Conservation (phyloP, 2,329 filamentous ascomycete species). For the Fusarium sp. region DNA sequence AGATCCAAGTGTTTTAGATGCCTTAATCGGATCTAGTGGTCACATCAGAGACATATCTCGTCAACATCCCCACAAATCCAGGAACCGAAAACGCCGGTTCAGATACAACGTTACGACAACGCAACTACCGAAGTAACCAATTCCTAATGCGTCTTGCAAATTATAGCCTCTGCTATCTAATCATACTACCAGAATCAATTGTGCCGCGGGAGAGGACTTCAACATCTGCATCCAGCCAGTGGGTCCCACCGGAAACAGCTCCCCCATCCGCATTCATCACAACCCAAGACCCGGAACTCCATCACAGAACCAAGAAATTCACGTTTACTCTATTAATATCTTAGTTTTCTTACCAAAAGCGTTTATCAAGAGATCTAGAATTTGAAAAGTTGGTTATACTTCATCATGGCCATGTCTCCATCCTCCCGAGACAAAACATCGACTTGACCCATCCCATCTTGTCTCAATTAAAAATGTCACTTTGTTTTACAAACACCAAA, state of each 20-base stretch:
- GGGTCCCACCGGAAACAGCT: constrained; percentile 23
- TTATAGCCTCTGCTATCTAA: neutral
- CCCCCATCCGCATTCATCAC: constrained; percentile 20
- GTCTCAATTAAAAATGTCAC: constrained; percentile 22
- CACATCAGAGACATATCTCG: neutral
- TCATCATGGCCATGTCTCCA: neutral
- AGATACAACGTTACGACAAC: neutral
- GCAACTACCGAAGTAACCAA: neutral
- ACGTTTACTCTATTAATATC: neutral
- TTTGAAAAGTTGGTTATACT: no score
- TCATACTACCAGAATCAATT: neutral
- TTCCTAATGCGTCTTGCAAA: neutral
- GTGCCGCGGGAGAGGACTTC: neutral
- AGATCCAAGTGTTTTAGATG: no score
- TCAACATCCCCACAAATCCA: neutral
- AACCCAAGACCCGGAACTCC: neutral
- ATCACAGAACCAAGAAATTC: neutral
- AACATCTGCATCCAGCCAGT: constrained; percentile 22
- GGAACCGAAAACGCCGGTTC: neutral
- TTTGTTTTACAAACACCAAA: constrained; percentile 5
- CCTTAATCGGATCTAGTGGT: no score
- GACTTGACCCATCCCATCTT: neutral
- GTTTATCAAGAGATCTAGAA: neutral
- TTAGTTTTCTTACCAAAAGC: neutral
- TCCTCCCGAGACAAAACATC: constrained; percentile 21